Conservation (phyloP, 345 rosid genomes). For the Eucalyptus tenuipes region DNA sequence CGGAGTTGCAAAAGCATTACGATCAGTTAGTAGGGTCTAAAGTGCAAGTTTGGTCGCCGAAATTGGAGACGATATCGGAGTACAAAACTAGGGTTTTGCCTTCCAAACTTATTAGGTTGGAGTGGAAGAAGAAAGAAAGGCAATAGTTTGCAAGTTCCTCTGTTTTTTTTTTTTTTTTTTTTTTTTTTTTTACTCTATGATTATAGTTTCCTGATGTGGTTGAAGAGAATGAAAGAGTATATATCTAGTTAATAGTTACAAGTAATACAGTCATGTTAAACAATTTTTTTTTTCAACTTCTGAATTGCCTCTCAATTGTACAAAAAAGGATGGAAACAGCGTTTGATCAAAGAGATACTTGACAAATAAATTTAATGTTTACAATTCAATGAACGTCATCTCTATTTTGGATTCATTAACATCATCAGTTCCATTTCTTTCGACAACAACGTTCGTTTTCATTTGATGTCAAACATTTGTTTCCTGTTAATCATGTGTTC, state of each 20-base stretch:
- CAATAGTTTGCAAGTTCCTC: background rate
- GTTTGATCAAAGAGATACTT: background rate
- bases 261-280: background rate
- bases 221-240: background rate
- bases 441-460: background rate
- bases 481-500: background rate
- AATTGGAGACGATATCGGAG: conserved; percentile 75
- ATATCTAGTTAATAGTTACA: background rate
- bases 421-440: background rate
- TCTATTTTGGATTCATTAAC: background rate
- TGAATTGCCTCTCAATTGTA: background rate
- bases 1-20: conserved; percentile 88
- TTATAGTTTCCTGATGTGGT: background rate
- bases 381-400: background rate
- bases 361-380: background rate
- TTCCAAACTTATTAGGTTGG: conserved; percentile 36
- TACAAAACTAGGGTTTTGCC: conserved; percentile 60
- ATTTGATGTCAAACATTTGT: background rate
- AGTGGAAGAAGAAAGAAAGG: conserved; percentile 21
- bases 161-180: background rate
- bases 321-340: background rate
- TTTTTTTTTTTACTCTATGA: background rate
- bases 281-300: background rate
- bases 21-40: conserved; percentile 57
- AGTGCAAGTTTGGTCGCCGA: conserved; percentile 79